Evolutionary conservation across 2,329 filamentous ascomycete genomes (phyloP), one percentile per base, ranked within the genome.

Genomic region (Diatrype stigma): DNA sequence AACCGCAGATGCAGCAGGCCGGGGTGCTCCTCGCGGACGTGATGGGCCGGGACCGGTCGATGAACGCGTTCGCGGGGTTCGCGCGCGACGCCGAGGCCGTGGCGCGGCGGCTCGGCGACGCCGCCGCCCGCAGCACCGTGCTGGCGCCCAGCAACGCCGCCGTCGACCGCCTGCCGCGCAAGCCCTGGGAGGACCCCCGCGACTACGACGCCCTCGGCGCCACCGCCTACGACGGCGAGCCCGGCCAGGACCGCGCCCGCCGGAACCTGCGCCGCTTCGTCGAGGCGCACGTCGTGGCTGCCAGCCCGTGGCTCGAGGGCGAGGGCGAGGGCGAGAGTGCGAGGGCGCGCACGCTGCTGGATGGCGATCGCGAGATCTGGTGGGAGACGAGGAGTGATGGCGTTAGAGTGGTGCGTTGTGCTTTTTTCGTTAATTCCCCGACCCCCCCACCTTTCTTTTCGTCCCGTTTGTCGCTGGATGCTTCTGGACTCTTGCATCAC

Each of bases 111-210:
- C 80, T 97, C 14, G 81, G 87, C 60, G 80, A 90, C 65, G 69
- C 77, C 1, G 65, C 73, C 1, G 70, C 79, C 51, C 92, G 93
- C 66, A 89, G 89, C 16, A 96, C 91, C 2, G 84, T 97, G 22
- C 82, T 97, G 2, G 93, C 92, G 5, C 94, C 94, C 1, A 74
- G 89, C 49, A 97, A 99, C 75, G 84, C 81, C 17, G 90, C 86
- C 3, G 83, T 99, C 63, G 87, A 88, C 57, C 74, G 71, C 1
- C 74, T 97, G 22, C 89, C 91, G 1, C 79, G 87, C 48, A 97
- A 96, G 68, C 92, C 92, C 0, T 96, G 90, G 90, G 89, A 88
- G 61, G 76, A 92, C 56, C 82, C 87, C 0, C 70, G 78, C 48
- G 91, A 96, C 58, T 93, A 94, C 66, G 72, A 76, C 3, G 69